Evolutionary conservation across 2,329 filamentous ascomycete genomes (phyloP).

Genomic region (Zasmidium cellare): DNA sequence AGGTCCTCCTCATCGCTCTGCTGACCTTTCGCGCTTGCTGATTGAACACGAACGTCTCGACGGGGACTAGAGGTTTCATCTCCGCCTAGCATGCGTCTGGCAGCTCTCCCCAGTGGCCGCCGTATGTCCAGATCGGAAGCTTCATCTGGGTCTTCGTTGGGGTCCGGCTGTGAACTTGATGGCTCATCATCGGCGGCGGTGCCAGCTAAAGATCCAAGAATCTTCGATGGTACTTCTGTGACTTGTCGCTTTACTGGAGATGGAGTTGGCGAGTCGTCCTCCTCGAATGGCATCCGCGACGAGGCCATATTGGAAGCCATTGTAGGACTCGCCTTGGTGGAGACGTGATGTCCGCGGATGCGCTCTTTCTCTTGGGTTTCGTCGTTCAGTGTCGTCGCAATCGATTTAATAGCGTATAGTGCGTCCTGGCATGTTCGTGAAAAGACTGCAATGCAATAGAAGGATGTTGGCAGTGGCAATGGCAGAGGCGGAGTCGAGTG

Average conservation of each 20-base stretch:
- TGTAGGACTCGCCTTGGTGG: neutral
- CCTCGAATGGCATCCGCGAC: slow-evolving; percentile 6
- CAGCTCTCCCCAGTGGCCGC: slow-evolving; percentile 29
- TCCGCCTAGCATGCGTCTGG: slow-evolving; percentile 31
- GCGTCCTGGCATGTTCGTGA: neutral
- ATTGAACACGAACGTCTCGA: neutral
- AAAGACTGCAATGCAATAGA: neutral
- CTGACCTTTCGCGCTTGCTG: neutral
- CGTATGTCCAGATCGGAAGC: slow-evolving; percentile 26
- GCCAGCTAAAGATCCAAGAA: neutral
- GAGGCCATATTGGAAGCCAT: neutral
- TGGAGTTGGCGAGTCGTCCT: slow-evolving; percentile 16
- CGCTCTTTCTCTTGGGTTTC: neutral
- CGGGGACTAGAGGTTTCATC: neutral
- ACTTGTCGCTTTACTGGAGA: slow-evolving; percentile 13
- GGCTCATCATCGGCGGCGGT: neutral
- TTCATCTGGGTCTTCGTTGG: slow-evolving; percentile 8
- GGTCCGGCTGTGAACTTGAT: neutral
- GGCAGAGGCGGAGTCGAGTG: neutral
- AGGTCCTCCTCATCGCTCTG: slow-evolving; percentile 29
- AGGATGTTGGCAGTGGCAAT: neutral
- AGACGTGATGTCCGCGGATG: neutral
- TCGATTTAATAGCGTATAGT: neutral
- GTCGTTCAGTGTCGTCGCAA: neutral
- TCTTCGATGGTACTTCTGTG: slow-evolving; percentile 6